A percentile compares a stretch with the other conserved stretches of the same genome.
phyloP scores from a whole-genome alignment of 495 filamentous ascomycete genomes.

The Penicillium roqueforti region DNA sequence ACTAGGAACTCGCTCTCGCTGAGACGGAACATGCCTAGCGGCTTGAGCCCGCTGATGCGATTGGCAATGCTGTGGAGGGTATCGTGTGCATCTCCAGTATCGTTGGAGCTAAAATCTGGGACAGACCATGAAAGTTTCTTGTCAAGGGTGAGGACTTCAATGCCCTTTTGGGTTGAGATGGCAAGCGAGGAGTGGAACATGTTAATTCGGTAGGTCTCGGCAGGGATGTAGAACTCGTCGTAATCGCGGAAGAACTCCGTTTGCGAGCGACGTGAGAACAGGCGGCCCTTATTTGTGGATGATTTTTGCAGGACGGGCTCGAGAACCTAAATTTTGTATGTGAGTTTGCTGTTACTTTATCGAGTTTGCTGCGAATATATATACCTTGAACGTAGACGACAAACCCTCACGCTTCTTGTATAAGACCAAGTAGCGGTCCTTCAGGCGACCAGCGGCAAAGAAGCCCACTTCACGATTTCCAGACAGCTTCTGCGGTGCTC shows the following conservation, averaged over 20 bases:
- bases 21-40: conserved; percentile 94
- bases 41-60: conserved; percentile 73
- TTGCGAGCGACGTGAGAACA: conserved; percentile 63
- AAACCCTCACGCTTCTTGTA: conserved; percentile 95
- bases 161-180: conserved; percentile 84
- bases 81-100: conserved; percentile 47
- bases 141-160: conserved; percentile 93
- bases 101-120: conserved; percentile 65
- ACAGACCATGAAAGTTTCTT: conserved; percentile 91
- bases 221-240: conserved; percentile 97
- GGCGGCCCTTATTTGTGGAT: conserved; percentile 51
- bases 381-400: conserved; percentile 82
- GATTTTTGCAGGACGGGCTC: conserved; percentile 90
- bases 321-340: conserved; percentile 54
- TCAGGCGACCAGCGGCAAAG: conserved; percentile 94
- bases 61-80: conserved; percentile 74
- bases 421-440: conserved; percentile 88
- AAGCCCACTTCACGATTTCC: conserved; percentile 87
- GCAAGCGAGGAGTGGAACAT: conserved; percentile 91
- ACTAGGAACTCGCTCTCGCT: conserved; percentile 89
- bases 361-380: not conserved
- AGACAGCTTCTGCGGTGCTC: conserved; percentile 87
- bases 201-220: conserved; percentile 93
- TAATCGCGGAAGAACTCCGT: conserved; percentile 98
- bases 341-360: not conserved